Percentiles rank a stretch among this genome's conserved stretches.
phyloP scores from a whole-genome alignment of 176 grass and related monocot genomes.

The Otatea glauca region DNA sequence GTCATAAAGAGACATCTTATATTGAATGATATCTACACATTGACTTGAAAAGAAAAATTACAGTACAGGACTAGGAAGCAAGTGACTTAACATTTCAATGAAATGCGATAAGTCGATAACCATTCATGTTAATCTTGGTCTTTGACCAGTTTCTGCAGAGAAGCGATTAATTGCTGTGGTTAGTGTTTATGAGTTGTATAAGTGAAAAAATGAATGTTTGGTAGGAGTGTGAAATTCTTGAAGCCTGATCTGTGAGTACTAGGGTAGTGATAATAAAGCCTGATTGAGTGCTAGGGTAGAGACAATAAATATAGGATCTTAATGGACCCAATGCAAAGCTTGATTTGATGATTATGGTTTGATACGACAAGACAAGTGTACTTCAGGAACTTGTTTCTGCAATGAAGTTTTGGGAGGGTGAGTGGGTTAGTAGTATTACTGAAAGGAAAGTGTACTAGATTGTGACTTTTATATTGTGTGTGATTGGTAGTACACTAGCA shows the following conservation, averaged over 20 bases:
- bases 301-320: background rate
- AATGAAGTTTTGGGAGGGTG: background rate
- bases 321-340: background rate
- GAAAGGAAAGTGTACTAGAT: background rate
- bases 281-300: background rate
- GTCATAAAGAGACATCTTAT: conserved; percentile 15
- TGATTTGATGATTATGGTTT: conserved; percentile 17
- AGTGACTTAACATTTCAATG: background rate
- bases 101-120: background rate
- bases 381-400: conserved; percentile 1
- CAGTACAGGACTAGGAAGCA: conserved; percentile 6
- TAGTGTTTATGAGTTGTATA: background rate
- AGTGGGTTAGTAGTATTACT: background rate
- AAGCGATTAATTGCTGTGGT: background rate
- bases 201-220: background rate
- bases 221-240: background rate
- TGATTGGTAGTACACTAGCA: background rate
- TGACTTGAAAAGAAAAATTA: conserved; percentile 10
- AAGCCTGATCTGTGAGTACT: background rate
- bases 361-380: background rate
- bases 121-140: background rate
- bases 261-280: background rate
- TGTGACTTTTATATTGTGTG: background rate
- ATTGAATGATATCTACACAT: background rate
- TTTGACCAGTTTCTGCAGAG: background rate